Percentiles rank a stretch among this genome's conserved stretches.
Evolutionary conservation across 768 basidiomycete genomes (phyloP).

Genomic region (Xerocomellus intermedius): DNA sequence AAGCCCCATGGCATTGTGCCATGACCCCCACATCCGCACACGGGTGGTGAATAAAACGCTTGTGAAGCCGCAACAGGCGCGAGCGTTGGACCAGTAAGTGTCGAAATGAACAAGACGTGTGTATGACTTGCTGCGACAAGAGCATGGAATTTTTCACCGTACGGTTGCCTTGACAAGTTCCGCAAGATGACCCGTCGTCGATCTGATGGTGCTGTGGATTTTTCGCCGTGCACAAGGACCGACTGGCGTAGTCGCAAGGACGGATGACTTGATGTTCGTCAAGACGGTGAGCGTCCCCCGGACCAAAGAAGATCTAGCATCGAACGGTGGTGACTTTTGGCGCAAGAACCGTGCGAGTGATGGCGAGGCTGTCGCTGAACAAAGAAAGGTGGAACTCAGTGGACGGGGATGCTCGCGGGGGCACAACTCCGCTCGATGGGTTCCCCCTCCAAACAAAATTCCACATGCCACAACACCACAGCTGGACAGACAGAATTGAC

Average conservation of each 20-base stretch:
- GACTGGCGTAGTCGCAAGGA: not conserved
- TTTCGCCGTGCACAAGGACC: not conserved
- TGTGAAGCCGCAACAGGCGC: conserved; percentile 15
- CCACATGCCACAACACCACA: conserved; percentile 11
- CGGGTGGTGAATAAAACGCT: conserved; percentile 13
- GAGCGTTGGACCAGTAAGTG: conserved; percentile 23
- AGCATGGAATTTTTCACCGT: conserved; percentile 29
- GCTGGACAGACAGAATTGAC: too few relatives aligned
- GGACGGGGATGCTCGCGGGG: not conserved
- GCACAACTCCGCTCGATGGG: conserved; percentile 20
- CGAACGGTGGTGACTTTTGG: not conserved
- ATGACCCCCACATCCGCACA: not conserved
- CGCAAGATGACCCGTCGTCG: conserved; percentile 2
- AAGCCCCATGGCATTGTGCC: not conserved
- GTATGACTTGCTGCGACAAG: conserved; percentile 24
- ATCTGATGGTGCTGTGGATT: conserved; percentile 4
- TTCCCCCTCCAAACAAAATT: conserved; percentile 7
- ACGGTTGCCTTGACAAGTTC: conserved; percentile 10
- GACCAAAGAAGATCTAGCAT: not conserved
- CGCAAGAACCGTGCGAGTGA: conserved; percentile 12
- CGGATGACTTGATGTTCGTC: conserved; percentile 1
- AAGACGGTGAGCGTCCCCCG: conserved; percentile 10
- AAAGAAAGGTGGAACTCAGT: not conserved
- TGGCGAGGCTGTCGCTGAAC: not conserved
- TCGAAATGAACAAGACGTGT: conserved; percentile 18